Base-by-base conservation (phyloP, 805 yeast species). In the Candida boleticola region DNA sequence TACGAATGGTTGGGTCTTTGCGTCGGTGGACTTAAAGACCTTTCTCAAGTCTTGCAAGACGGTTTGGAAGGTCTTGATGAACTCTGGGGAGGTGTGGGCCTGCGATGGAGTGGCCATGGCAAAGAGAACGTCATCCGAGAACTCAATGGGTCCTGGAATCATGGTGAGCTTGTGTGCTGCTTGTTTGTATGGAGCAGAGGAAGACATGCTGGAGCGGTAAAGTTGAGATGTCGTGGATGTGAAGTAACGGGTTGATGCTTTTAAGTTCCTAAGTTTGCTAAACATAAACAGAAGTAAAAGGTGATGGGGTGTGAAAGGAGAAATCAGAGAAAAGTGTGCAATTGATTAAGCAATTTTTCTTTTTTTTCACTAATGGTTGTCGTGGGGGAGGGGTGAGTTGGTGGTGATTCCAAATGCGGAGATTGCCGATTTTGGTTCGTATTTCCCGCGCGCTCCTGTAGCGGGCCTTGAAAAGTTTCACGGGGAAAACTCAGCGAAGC, bases 71-170 rank as follows among this genome's bases (percentile, higher is more conserved):
- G 84, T 80, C 21, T 73, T 66, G 47, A 85, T 77, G 55, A 92
- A 92, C 51, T 85, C 89, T 6, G 92, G 89, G 9, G 90, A 80
- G 31, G 96, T 87, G 65, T 90, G 97, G n/a, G 95, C 83, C 54
- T 85, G 80, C 3, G 96, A 82, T 29, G 90, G 93, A 31, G 85
- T 81, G 30, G 87, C 71, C 84, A 85, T 83, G 32, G 96, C 95
- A 27, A 69, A 66, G 54, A 85, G 78, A 37, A 90, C 97, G 39
- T 71, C 76, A 50, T 85, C 88, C 38, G 89, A 81, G 65, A 92
- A 82, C 64, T 83, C 88, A 57, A 88, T 82, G 46, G 96, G 95
- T 29, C 96, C 96, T 16, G 96, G 93, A 51, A 87, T 84, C 70
- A 87, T 69, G 52, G 73, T 72, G 63, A 68, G 68, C 53, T 66